Evolutionary conservation across 352 stramenopile genomes (phyloP), one percentile per base, ranked within the genome.

Genomic region (Pythium dissimile): DNA sequence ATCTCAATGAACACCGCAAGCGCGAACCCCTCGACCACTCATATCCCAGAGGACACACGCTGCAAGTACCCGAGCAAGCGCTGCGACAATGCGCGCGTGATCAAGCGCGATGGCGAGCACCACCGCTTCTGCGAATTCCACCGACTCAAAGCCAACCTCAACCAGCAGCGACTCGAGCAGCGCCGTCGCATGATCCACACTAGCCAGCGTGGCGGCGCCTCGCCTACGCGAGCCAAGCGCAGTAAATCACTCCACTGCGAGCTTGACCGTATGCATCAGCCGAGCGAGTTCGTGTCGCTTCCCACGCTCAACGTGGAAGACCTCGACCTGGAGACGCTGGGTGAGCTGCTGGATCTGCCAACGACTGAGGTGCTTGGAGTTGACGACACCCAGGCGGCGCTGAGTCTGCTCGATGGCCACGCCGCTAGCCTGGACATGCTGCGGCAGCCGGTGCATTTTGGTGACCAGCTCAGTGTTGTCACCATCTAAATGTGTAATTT

Each of bases 121-220:
- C 69, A 77, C 34, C 57, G 56, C 32, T 60, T 77, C 13, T 77
- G 69, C 58, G 67, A 77, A 20, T 62, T 64, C 31, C 69, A 77
- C 37, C 65, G 69, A 1, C 27, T 55, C 23, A 68, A 67, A 20
- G 69, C 69, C 46, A 77, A 88, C 59, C 68, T 72, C 48, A 87
- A 89, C 71, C 81, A 91, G 64, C 78, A 78, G 18, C 70, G 69
- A 6, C 69, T 83, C 11, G 71, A 89, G 54, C 62, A 67, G 12
- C 58, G 74, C 38, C 68, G 73, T 0, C 64, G 67, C 30, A 42
- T 59, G 15, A 37, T 48, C 24, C 16, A 39, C 20, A 20, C 2
- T 16, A 32, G 6, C 32, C 7, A 11, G 18, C 30, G 27, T 5
- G 13, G 11, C 28, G 13, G 32, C 9, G 34, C 35, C 4, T n/a